Percentiles rank a stretch among this genome's conserved stretches.
Evolutionary conservation across 1,284 basidiomycete genomes (phyloP).

Genomic region (Papiliotrema fonsecae): DNA sequence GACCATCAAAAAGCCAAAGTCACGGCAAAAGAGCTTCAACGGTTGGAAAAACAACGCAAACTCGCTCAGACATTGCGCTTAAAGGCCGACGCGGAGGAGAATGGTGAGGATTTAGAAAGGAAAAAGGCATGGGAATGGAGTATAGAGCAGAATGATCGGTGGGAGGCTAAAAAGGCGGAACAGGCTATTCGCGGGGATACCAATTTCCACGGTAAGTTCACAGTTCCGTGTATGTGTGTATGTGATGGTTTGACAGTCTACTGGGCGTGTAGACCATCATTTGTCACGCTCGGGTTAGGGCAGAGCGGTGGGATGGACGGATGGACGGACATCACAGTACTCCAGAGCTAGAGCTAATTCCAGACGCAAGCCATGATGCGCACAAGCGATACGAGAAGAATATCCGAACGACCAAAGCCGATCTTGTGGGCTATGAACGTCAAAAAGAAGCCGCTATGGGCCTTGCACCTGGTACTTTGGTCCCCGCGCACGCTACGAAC

Average conservation of each 20-base stretch:
- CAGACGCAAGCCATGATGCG: slow-evolving; percentile 86
- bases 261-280: too few species aligned
- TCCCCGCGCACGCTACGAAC: slow-evolving; percentile 44
- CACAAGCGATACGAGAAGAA: slow-evolving; percentile 87
- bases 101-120: slow-evolving; percentile 66
- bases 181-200: slow-evolving; percentile 57
- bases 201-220: slow-evolving; percentile 33
- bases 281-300: too few species aligned
- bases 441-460: slow-evolving; percentile 82
- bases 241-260: neutral
- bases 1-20: slow-evolving; percentile 72
- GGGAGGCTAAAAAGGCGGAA: slow-evolving; percentile 80
- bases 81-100: slow-evolving; percentile 81
- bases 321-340: too few species aligned
- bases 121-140: slow-evolving; percentile 90
- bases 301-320: too few species aligned
- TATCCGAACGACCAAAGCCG: slow-evolving; percentile 77
- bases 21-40: slow-evolving; percentile 67
- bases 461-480: slow-evolving; percentile 59
- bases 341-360: too few species aligned
- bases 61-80: slow-evolving; percentile 80
- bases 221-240: too few species aligned
- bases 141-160: slow-evolving; percentile 88
- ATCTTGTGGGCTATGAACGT: slow-evolving; percentile 74
- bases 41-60: slow-evolving; percentile 78